Conservation (phyloP, 1,284 basidiomycete species). For the Ganoderma lucidum region DNA sequence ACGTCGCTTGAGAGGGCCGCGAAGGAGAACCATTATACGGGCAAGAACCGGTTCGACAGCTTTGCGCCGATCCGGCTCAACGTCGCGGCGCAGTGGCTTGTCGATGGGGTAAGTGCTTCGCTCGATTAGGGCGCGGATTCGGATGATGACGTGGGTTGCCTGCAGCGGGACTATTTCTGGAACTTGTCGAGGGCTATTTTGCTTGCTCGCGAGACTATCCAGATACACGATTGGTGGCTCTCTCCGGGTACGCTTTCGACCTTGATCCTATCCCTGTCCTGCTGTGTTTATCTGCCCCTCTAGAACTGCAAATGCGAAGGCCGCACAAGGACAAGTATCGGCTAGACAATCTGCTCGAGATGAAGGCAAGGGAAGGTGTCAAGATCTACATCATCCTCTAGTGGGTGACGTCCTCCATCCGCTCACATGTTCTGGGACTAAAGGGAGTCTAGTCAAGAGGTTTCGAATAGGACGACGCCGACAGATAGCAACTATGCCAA, state of each 20-base stretch:
- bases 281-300: constrained; percentile 20
- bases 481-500: constrained; percentile 95
- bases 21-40: constrained; percentile 80
- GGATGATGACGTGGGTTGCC: constrained; percentile 14
- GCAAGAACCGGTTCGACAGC: constrained; percentile 89
- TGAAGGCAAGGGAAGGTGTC: constrained; percentile 96
- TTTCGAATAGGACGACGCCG: constrained; percentile 96
- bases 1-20: constrained; percentile 90
- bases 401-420: constrained; percentile 50
- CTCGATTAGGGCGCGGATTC: background rate
- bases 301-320: constrained; percentile 86
- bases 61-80: constrained; percentile 95
- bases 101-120: constrained; percentile 83
- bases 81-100: constrained; percentile 97
- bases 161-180: constrained; percentile 95
- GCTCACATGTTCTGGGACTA: background rate
- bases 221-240: constrained; percentile 97
- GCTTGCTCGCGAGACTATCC: constrained; percentile 89
- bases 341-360: constrained; percentile 87
- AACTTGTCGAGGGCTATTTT: constrained; percentile 94
- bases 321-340: constrained; percentile 89
- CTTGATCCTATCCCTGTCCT: background rate
- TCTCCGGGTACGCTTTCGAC: constrained; percentile 68
- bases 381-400: constrained; percentile 97
- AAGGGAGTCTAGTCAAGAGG: constrained; percentile 79